Evolutionary conservation across 2,329 filamentous ascomycete genomes (phyloP), one percentile per base, ranked within the genome.

Genomic region (Fusarium sp.): DNA sequence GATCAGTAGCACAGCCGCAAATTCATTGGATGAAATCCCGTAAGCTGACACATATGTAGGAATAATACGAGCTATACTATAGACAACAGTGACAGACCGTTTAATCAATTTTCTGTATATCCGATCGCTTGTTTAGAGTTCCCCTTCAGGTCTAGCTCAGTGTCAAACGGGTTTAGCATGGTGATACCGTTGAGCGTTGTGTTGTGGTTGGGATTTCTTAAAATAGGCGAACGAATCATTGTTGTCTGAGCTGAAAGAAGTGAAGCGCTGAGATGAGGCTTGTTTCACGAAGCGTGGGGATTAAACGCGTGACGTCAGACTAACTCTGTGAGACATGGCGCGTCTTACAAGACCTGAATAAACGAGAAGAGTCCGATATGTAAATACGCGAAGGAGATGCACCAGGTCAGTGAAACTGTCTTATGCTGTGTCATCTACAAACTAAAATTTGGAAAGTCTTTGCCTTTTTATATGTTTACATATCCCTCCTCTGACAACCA

Each of bases 231-330:
- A 13, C 33, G 19, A 40, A 40, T 54, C 50, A 28, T 6, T 28
- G 9, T 2, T 0, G 19, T 21, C 15, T 9, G 6, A 11, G 5
- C 4, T n/a, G n/a, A n/a, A n/a, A n/a, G n/a, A n/a, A n/a, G n/a
- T n/a, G n/a, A n/a, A n/a, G n/a, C n/a, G n/a, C n/a, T n/a, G n/a
- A n/a, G n/a, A n/a, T n/a, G n/a, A n/a, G n/a, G n/a, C n/a, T n/a
- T n/a, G n/a, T n/a, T n/a, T n/a, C n/a, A n/a, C n/a, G n/a, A n/a
- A n/a, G n/a, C n/a, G n/a, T n/a, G n/a, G n/a, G n/a, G n/a, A n/a
- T n/a, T n/a, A n/a, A n/a, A n/a, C n/a, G n/a, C n/a, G n/a, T n/a
- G n/a, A n/a, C n/a, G n/a, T n/a, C n/a, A n/a, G n/a, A n/a, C n/a
- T n/a, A n/a, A n/a, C n/a, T n/a, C n/a, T n/a, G n/a, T n/a, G n/a